A percentile compares a stretch with the other conserved stretches of the same genome.
Evolutionary conservation across 176 grass and related monocot genomes (phyloP).

Genomic region (Ensete glaucum): DNA sequence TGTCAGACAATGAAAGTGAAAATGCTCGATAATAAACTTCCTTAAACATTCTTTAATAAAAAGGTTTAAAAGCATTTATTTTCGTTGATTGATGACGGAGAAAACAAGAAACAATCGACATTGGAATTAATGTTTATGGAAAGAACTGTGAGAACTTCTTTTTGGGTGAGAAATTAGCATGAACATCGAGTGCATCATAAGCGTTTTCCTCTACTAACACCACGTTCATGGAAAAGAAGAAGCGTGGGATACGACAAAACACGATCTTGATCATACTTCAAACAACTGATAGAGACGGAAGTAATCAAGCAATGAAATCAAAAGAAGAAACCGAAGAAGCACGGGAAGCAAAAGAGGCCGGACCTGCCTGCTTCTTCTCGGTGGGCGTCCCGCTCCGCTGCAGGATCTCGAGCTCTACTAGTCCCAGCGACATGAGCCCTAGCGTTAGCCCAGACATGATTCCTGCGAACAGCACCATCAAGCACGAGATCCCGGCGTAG

Average conservation of each 20-base stretch:
- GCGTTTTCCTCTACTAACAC: too few relatives aligned
- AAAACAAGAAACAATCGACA: too few relatives aligned
- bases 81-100: too few relatives aligned
- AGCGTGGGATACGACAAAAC: not conserved
- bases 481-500: conserved; percentile 69
- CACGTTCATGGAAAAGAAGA: too few relatives aligned
- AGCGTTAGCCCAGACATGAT: conserved; percentile 99
- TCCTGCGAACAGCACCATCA: conserved; percentile 94
- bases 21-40: not conserved
- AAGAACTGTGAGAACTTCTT: not conserved
- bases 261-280: not conserved
- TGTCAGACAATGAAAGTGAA: not conserved
- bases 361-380: conserved; percentile 94
- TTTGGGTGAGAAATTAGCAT: not conserved
- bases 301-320: not conserved
- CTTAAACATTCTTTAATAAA: not conserved
- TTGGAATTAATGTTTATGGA: too few relatives aligned
- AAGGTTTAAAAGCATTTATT: too few relatives aligned
- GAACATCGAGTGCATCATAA: not conserved
- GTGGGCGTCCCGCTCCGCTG: conserved; percentile 74
- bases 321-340: not conserved
- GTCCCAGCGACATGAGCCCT: conserved; percentile 95
- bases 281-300: not conserved
- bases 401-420: conserved; percentile 97
- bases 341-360: not conserved